Evolutionary conservation across 73 alveolate species (phyloP).

Genomic region (Tetrahymena borealis): DNA sequence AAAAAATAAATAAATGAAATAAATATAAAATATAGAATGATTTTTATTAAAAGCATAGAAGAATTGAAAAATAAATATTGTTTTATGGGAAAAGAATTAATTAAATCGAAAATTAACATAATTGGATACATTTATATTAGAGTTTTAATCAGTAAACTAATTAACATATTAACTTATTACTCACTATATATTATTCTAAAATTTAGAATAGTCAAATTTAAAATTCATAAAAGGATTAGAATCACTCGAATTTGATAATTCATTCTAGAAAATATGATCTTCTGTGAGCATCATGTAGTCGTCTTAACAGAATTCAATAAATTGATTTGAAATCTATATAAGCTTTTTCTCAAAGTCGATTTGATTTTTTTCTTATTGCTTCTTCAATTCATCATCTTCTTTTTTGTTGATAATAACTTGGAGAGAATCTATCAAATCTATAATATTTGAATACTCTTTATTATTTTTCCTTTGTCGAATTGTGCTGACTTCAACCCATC

Average conservation of each 20-base stretch:
- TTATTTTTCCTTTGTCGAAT: not conserved
- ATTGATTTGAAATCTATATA: not conserved
- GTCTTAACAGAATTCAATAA: not conserved
- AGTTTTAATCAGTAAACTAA: too few relatives aligned
- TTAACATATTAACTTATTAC: too few relatives aligned
- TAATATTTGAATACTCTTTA: not conserved
- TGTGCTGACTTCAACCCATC: not conserved
- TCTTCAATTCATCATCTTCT: not conserved
- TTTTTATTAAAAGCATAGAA: too few relatives aligned
- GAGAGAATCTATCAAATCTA: not conserved
- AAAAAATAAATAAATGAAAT: too few relatives aligned
- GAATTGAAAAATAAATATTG: too few relatives aligned
- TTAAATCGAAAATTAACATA: too few relatives aligned
- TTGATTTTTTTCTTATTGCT: not conserved
- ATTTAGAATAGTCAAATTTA: not conserved
- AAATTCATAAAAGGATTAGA: not conserved
- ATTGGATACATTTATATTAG: too few relatives aligned
- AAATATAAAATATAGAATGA: too few relatives aligned
- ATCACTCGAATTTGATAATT: not conserved
- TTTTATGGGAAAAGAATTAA: too few relatives aligned
- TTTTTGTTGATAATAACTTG: not conserved
- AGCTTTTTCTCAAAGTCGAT: not conserved
- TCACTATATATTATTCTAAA: too few relatives aligned
- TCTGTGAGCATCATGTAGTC: not conserved
- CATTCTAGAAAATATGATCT: not conserved